Evolutionary conservation across 257 asterid genomes (phyloP).

Genomic region (Lycium ferocissimum): DNA sequence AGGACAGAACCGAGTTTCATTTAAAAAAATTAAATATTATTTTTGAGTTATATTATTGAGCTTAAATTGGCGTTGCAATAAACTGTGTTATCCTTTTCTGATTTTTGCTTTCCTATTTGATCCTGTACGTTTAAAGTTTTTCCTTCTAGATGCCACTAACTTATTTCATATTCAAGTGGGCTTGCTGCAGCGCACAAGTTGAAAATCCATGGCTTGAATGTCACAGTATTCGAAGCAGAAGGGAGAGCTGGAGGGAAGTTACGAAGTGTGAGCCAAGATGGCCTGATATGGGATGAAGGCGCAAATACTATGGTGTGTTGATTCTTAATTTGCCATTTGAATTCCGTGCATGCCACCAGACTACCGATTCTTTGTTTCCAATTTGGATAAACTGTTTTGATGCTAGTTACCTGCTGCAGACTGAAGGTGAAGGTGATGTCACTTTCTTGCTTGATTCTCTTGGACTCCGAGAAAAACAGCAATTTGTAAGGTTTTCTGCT

Average conservation of each 20-base stretch:
- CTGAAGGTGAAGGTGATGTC: constrained; percentile 80
- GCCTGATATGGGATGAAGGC: constrained; percentile 93
- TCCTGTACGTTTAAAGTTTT: neutral
- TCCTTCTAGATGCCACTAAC: neutral
- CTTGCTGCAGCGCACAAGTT: constrained; percentile 94
- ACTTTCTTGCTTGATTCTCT: constrained; percentile 84
- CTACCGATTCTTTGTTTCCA: neutral
- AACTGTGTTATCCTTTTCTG: neutral
- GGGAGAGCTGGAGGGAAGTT: constrained; percentile 88
- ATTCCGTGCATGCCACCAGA: neutral
- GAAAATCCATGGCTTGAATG: constrained; percentile 76
- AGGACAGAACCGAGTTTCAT: neutral
- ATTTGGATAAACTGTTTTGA: neutral
- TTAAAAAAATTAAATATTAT: too few species aligned
- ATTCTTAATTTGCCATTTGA: neutral
- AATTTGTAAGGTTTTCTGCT: constrained; percentile 59
- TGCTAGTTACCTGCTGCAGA: constrained; percentile 49
- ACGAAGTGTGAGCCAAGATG: constrained; percentile 67
- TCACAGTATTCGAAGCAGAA: constrained; percentile 83
- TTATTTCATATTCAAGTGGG: constrained; percentile 58
- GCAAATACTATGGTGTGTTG: constrained; percentile 89
- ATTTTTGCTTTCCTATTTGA: neutral
- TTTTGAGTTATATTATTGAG: neutral
- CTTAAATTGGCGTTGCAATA: neutral
- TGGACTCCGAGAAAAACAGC: constrained; percentile 77